A percentile compares a stretch with the other conserved stretches of the same genome.
Conservation (phyloP, 2,329 filamentous ascomycete genomes). For the Aspergillus jensenii region DNA sequence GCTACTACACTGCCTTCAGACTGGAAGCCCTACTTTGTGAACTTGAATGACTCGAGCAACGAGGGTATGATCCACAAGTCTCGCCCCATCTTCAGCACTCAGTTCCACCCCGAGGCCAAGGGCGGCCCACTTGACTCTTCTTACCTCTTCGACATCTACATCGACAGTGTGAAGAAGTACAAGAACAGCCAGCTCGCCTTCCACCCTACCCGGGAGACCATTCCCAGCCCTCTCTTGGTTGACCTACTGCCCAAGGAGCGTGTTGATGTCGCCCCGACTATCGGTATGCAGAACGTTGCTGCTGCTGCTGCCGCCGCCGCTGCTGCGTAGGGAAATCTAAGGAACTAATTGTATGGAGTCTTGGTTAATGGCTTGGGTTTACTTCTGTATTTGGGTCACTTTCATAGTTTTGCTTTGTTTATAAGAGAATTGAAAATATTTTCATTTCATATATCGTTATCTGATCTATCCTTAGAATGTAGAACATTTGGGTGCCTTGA, state of each 20-base stretch:
- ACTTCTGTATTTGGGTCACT: constrained; percentile 8
- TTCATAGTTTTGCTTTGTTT: constrained; percentile 11
- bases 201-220: constrained; percentile 73
- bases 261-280: constrained; percentile 77
- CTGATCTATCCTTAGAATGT: background rate
- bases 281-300: constrained; percentile 51
- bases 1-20: constrained; percentile 75
- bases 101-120: constrained; percentile 99
- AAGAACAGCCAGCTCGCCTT: constrained; percentile 77
- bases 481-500: background rate
- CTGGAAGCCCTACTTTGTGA: constrained; percentile 98
- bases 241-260: constrained; percentile 92
- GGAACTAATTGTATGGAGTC: constrained; percentile 12
- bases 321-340: constrained; percentile 12
- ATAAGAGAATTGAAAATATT: constrained; percentile 10
- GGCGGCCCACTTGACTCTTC: constrained; percentile 93
- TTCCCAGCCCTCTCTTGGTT: constrained; percentile 81
- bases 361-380: constrained; percentile 16
- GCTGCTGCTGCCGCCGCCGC: constrained; percentile 31
- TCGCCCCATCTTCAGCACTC: constrained; percentile 94
- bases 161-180: constrained; percentile 84
- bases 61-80: constrained; percentile 97
- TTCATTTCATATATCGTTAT: constrained; percentile 34
- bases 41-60: constrained; percentile 96
- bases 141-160: constrained; percentile 95